Percentiles rank a stretch among this genome's conserved stretches.
Conservation (phyloP, 2,329 filamentous ascomycete genomes). For the Alternaria panax region DNA sequence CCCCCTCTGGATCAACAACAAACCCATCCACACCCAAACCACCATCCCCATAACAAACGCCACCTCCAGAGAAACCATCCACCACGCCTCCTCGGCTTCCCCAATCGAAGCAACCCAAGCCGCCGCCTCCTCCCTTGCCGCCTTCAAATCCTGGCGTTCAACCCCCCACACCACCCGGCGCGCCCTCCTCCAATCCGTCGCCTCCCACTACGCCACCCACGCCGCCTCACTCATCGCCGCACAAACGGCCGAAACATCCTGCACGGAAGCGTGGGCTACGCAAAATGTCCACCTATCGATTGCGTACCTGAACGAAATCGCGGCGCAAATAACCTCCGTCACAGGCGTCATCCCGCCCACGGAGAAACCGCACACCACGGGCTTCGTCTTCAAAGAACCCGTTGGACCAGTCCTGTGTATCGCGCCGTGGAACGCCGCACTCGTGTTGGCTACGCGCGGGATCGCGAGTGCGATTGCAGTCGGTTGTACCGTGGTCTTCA, state of each 20-base stretch:
- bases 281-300: conserved; percentile 48
- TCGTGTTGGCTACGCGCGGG: conserved; percentile 39
- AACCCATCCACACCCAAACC: conserved; percentile 43
- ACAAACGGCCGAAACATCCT: conserved; percentile 65
- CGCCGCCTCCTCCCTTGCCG: conserved; percentile 65
- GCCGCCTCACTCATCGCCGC: conserved; percentile 66
- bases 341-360: conserved; percentile 33
- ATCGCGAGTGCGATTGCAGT: conserved; percentile 65
- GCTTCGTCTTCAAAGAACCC: conserved; percentile 44
- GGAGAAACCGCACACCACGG: conserved; percentile 34
- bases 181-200: conserved; percentile 72
- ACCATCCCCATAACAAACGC: conserved; percentile 65
- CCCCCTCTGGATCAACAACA: conserved; percentile 57
- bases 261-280: conserved; percentile 46
- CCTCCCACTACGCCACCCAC: conserved; percentile 66
- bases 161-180: conserved; percentile 68
- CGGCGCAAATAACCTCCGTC: conserved; percentile 35
- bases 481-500: conserved; percentile 51
- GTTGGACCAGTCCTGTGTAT: conserved; percentile 25
- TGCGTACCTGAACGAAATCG: conserved; percentile 58
- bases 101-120: conserved; percentile 62
- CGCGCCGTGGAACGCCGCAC: conserved; percentile 58
- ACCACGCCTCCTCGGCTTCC: conserved; percentile 64
- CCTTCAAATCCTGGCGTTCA: conserved; percentile 72
- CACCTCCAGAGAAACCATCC: conserved; percentile 53